A percentile compares a stretch with the other conserved stretches of the same genome.
phyloP scores from a whole-genome alignment of 179 eudicot species.

The Spergularia azorica region DNA sequence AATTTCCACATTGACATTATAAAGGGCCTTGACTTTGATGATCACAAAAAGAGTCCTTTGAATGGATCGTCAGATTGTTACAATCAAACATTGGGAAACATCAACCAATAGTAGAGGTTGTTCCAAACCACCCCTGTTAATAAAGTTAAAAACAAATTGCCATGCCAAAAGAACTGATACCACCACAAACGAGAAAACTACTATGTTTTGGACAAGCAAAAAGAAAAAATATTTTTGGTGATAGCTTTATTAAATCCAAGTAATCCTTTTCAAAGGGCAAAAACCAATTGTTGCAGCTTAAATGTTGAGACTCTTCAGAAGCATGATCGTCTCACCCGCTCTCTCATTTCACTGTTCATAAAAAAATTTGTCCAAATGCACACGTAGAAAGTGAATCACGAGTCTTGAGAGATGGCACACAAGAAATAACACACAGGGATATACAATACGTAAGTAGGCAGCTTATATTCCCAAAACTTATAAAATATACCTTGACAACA shows the following conservation, averaged over 20 bases:
- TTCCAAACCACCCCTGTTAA: no score
- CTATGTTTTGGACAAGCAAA: not conserved
- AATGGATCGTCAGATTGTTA: no score
- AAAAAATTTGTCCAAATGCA: not conserved
- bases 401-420: not conserved
- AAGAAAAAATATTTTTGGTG: not conserved
- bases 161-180: not conserved
- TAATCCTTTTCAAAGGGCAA: not conserved
- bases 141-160: no score
- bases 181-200: not conserved
- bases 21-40: no score
- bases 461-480: not conserved
- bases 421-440: not conserved
- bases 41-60: no score
- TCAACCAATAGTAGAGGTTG: no score
- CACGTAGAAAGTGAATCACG: not conserved
- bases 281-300: not conserved
- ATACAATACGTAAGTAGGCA: not conserved
- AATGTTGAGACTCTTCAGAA: not conserved
- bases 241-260: not conserved
- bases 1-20: no score
- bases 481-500: slow-evolving; percentile 52
- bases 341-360: not conserved
- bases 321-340: not conserved
- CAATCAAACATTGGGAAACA: no score